Base-by-base conservation (phyloP, 2,329 filamentous ascomycete genomes). In the Aspergillus neotritici region DNA sequence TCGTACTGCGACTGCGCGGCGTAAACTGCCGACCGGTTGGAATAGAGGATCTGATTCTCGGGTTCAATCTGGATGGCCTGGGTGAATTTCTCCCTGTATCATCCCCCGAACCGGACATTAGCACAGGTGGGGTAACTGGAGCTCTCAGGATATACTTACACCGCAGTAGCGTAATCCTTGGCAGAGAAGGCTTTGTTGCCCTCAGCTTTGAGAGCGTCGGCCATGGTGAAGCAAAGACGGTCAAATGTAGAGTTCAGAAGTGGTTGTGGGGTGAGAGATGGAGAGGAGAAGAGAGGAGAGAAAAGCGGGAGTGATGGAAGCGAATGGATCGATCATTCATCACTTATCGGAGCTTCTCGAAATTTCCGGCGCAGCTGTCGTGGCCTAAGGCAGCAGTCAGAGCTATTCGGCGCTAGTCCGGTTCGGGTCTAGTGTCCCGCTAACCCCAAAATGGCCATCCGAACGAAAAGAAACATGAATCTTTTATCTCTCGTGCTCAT, bases 101-200 rank as follows among this genome's bases (percentile, higher is more conserved):
- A 17, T 31, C 17, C 43, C 17, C 43, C 17, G 17, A 17, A 17
- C 17, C 17, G 17, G 17, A 17, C 17, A 37, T 46, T 14, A 53
- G 44, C 31, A 37, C 21, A 21, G 13, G 54, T 52, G 55, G 55
- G 55, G 52, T 56, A 55, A 43, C 40, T n/a, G 44, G 37, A 47
- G 49, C 42, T 37, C 40, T 41, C 21, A 35, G 44, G 50, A 81
- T 87, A 72, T 79, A 82, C 87, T 71, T 79, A 97, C 91, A 95
- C 82, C 63, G 93, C 93, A 68, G 91, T 88, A 62, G 89, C 79
- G 68, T 95, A 98, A 71, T 97, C 89, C 79, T 97, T 97, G 51
- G 87, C 89, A 54, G 88, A 85, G 70, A 98, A 98, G 71, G 94
- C 90, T 77, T 94, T 94, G 78, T 98, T 98, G 76, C 91, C 93